Conservation (phyloP, 495 filamentous ascomycete species). For the Pyrenula massariospora region DNA sequence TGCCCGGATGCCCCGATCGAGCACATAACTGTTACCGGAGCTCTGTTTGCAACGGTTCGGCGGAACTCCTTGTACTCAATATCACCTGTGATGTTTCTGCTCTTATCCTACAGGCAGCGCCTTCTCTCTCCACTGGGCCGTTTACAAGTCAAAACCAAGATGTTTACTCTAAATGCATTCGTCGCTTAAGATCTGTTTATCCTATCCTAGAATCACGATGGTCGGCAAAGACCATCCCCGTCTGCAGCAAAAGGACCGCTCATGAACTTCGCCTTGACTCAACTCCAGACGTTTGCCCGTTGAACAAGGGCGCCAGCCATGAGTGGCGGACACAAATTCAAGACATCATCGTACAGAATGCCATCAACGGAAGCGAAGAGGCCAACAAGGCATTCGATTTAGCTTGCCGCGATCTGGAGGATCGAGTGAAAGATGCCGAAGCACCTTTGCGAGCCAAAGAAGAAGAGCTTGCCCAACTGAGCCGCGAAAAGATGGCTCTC, state of each 20-base stretch:
- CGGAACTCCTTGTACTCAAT: neutral
- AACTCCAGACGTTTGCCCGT: constrained; percentile 4
- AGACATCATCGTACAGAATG: constrained; percentile 20
- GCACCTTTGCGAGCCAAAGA: constrained; percentile 32
- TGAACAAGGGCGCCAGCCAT: constrained; percentile 8
- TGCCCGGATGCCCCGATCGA: neutral
- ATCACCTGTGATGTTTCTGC: neutral
- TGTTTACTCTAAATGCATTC: neutral
- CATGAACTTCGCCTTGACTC: constrained; percentile 5
- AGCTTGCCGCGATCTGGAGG: constrained; percentile 43
- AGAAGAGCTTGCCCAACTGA: constrained; percentile 26
- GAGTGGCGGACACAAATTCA: constrained; percentile 34
- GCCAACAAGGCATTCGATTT: constrained; percentile 36
- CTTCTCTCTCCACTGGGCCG: constrained; percentile 4
- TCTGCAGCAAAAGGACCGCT: constrained; percentile 3
- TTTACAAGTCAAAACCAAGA: neutral
- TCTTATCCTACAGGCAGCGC: neutral
- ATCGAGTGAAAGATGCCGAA: constrained; percentile 37
- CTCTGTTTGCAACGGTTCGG: neutral
- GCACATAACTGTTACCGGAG: neutral
- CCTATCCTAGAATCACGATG: neutral
- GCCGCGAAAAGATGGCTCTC: constrained; percentile 4
- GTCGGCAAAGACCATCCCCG: constrained; percentile 10
- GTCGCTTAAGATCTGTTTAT: neutral
- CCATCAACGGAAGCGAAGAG: constrained; percentile 21